Evolutionary conservation across 441 rosid species (phyloP).

Genomic region (Syzygium syzygioides): DNA sequence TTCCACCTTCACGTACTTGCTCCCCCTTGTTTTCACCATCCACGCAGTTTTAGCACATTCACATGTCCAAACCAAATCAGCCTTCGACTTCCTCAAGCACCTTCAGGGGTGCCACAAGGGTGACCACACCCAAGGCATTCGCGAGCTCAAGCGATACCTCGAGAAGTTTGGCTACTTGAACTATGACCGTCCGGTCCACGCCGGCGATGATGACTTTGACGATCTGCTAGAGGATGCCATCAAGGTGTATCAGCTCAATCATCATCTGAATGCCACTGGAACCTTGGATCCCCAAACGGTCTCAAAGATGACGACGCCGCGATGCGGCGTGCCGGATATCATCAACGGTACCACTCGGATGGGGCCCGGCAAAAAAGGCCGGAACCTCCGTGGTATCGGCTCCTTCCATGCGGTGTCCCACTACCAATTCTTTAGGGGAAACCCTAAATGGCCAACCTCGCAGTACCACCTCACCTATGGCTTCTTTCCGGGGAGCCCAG

Average conservation of each 20-base stretch:
- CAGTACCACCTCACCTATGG: constrained; percentile 6
- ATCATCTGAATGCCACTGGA: constrained; percentile 17
- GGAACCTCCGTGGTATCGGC: not conserved
- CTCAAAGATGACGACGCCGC: constrained; percentile 12
- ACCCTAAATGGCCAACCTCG: constrained; percentile 2
- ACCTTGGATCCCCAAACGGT: constrained; percentile 9
- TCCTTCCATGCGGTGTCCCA: constrained; percentile 4
- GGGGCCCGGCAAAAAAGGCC: not conserved
- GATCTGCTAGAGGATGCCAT: constrained; percentile 22
- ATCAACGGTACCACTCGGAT: not conserved
- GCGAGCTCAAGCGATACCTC: constrained; percentile 13
- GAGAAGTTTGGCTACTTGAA: constrained; percentile 19
- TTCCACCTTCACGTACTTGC: not conserved
- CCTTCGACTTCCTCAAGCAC: not conserved
- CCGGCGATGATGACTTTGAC: constrained; percentile 12
- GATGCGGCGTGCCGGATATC: constrained; percentile 19
- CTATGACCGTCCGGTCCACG: not conserved
- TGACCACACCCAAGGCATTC: constrained; percentile 4
- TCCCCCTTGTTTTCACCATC: not conserved
- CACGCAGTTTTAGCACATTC: not conserved
- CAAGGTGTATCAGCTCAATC: constrained; percentile 19
- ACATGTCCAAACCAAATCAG: not conserved
- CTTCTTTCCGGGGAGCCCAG: not conserved
- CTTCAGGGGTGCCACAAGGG: constrained; percentile 21
- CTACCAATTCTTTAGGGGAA: constrained; percentile 1